Evolutionary conservation across 2,329 filamentous ascomycete genomes (phyloP).

Genomic region (Paracoccidioides brasiliensis): DNA sequence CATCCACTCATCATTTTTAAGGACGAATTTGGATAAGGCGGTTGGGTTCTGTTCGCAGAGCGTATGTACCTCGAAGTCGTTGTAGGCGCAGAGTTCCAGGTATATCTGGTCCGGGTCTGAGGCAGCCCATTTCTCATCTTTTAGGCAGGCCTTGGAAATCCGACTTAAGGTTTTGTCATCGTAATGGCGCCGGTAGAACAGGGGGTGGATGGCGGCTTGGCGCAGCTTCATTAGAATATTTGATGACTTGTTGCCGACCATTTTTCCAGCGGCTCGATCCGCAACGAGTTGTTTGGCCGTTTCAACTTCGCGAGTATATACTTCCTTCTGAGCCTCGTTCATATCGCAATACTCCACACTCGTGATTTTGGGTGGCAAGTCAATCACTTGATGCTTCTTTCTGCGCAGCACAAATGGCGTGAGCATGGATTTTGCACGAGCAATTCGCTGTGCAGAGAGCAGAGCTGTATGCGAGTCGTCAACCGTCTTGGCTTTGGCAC

Average conservation of each 20-base stretch:
- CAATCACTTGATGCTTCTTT: constrained; percentile 84
- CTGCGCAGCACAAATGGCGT: constrained; percentile 89
- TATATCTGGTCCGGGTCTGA: constrained; percentile 41
- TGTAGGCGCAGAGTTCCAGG: constrained; percentile 42
- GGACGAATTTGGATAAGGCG: constrained; percentile 42
- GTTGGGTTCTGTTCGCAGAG: constrained; percentile 42
- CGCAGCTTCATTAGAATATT: constrained; percentile 82
- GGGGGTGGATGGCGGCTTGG: constrained; percentile 81
- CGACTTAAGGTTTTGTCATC: constrained; percentile 59
- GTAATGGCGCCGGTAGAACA: constrained; percentile 75
- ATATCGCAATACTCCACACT: constrained; percentile 72
- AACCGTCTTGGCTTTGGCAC: constrained; percentile 74
- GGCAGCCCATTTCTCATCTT: constrained; percentile 45
- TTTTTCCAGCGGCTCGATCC: constrained; percentile 44
- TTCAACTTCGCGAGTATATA: constrained; percentile 60
- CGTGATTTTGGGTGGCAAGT: constrained; percentile 67
- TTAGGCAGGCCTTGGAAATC: constrained; percentile 66
- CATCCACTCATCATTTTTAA: constrained; percentile 53
- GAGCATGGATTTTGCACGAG: constrained; percentile 77
- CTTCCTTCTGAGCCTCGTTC: constrained; percentile 54
- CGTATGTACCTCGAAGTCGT: constrained; percentile 49
- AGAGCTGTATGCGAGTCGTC: constrained; percentile 62
- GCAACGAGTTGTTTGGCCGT: constrained; percentile 48
- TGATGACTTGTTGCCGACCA: constrained; percentile 39
- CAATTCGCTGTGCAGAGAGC: constrained; percentile 74